Percentiles rank a stretch among this genome's conserved stretches.
These are phyloP conservation scores for Colletotrichum tanaceti DNA, from an alignment of 2,329 filamentous ascomycete species.

Conservation along the genomic window DNA sequence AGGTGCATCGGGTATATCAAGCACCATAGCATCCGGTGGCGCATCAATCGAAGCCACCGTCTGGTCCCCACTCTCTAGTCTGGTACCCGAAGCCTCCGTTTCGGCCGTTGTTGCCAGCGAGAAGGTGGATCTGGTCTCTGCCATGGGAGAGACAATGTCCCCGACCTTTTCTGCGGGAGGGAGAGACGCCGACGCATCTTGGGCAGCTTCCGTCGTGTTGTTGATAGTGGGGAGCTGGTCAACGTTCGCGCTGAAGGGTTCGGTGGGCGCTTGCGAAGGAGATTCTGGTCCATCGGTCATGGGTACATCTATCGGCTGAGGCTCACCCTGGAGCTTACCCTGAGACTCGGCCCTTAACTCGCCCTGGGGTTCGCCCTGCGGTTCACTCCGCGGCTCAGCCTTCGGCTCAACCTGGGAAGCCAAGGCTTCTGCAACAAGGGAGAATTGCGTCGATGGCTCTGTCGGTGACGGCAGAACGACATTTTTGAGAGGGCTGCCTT, in stretches of 20 bases:
- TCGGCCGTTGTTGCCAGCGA: constrained; percentile 36
- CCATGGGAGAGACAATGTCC: constrained; percentile 36
- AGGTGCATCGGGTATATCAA: constrained; percentile 22
- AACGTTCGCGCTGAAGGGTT: not conserved
- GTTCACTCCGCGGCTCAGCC: not conserved
- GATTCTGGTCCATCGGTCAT: constrained; percentile 27
- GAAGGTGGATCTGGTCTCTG: constrained; percentile 35
- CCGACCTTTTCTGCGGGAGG: constrained; percentile 37
- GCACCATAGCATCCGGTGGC: constrained; percentile 24
- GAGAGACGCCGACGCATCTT: constrained; percentile 27
- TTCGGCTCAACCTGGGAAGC: constrained; percentile 21
- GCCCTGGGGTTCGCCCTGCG: too few species aligned
- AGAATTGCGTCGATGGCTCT: constrained; percentile 47
- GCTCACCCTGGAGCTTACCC: too few species aligned
- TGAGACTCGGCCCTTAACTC: too few species aligned
- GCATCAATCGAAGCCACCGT: constrained; percentile 27
- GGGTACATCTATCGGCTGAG: constrained; percentile 1
- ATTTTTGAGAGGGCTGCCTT: constrained; percentile 65
- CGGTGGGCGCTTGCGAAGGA: constrained; percentile 10
- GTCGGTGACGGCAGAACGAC: constrained; percentile 61
- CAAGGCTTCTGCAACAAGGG: constrained; percentile 32
- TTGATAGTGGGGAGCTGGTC: constrained; percentile 20
- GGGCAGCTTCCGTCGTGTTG: constrained; percentile 13
- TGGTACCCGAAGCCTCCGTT: constrained; percentile 32
- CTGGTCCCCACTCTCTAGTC: constrained; percentile 30